Evolutionary conservation across 139 green algal species (phyloP), one percentile per base, ranked within the genome.

Genomic region (Zygnema circumcarinatum): DNA sequence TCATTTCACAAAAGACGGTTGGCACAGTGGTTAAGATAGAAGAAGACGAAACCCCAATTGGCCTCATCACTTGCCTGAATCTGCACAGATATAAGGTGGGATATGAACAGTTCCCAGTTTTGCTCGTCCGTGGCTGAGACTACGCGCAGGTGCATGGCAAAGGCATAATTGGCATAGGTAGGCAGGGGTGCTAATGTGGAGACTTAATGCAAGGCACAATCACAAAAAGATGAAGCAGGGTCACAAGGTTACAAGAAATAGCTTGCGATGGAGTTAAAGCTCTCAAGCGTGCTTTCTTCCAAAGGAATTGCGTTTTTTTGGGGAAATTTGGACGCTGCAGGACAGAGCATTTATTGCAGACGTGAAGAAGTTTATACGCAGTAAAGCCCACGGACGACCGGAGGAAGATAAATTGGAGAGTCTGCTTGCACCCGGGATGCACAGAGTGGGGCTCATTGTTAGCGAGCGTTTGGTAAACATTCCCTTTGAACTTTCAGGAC

Each of bases 381-480:
- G 11, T 29, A 88, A 92, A 3, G 93, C 90, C 80, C 62, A 38
- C 16, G 32, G 75, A 53, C 32, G 67, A 85, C 16, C 82, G 74
- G 32, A 84, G 22, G 74, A 67, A 42, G 68, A 75, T 20, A 21
- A 69, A 0, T 75, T 80, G 76, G 69, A 91, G 3, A 33, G 82
- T 73, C 83, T 96, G 36, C 21, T 67, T 0, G 67, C 33, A 29
- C 22, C 76, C 33, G 47, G 35, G 47, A 67, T 40, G 11, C 32
- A 36, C 29, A 31, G 1, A 40, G 86, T 53, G 1, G 96, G 89
- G 1, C 87, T 98, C 38, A 29, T 98, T 0, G 31, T 98, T 2
- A 96, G 93, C 74, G 96, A 98, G 90, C 92, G 96, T 0, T 83
- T 98, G 32, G 90, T 98, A 76, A 98, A 98, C 91, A 91, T 90